These are phyloP conservation scores for Zasmidium cellare DNA, from an alignment of 2,329 filamentous ascomycete species.

Conservation along the genomic window DNA sequence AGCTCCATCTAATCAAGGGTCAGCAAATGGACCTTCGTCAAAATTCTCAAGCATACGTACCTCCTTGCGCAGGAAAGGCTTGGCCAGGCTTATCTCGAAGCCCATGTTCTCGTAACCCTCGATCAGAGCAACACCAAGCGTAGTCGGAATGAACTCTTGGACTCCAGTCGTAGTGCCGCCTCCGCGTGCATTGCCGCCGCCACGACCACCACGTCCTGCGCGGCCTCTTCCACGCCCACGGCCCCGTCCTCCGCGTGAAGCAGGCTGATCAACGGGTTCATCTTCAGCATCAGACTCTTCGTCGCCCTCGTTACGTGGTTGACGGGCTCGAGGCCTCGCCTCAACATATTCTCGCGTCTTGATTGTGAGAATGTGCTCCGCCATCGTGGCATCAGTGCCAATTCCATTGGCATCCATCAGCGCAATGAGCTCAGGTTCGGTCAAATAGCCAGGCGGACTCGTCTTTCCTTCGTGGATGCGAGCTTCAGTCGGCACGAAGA, in stretches of 20 bases:
- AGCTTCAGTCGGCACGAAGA: slow-evolving; percentile 84
- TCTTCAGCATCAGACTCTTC: slow-evolving; percentile 37
- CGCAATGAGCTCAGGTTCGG: slow-evolving; percentile 90
- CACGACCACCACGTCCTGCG: slow-evolving; percentile 48
- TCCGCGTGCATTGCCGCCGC: slow-evolving; percentile 52
- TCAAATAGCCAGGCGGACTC: slow-evolving; percentile 78
- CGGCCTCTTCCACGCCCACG: slow-evolving; percentile 42
- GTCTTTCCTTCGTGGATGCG: slow-evolving; percentile 92
- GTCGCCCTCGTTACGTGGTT: slow-evolving; percentile 23
- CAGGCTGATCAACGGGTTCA: slow-evolving; percentile 38
- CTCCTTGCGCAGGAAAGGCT: slow-evolving; percentile 94
- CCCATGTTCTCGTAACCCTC: slow-evolving; percentile 94
- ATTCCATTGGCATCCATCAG: slow-evolving; percentile 99
- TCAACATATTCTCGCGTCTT: slow-evolving; percentile 85
- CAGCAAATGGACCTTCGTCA: slow-evolving; percentile 1
- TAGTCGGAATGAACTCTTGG: slow-evolving; percentile 89
- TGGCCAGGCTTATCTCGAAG: slow-evolving; percentile 87
- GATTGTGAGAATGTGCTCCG: slow-evolving; percentile 95
- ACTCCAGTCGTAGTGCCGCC: slow-evolving; percentile 52
- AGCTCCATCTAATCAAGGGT: slow-evolving; percentile 69
- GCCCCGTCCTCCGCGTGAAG: slow-evolving; percentile 31
- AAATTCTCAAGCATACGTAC: slow-evolving; percentile 34
- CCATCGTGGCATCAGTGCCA: slow-evolving; percentile 98
- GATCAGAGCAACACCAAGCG: slow-evolving; percentile 85
- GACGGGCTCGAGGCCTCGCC: slow-evolving; percentile 53